A percentile compares a stretch with the other conserved stretches of the same genome.
These are phyloP conservation scores for Omphalotus olearius DNA, from an alignment of 1,284 basidiomycete species.

Conservation along the genomic window DNA sequence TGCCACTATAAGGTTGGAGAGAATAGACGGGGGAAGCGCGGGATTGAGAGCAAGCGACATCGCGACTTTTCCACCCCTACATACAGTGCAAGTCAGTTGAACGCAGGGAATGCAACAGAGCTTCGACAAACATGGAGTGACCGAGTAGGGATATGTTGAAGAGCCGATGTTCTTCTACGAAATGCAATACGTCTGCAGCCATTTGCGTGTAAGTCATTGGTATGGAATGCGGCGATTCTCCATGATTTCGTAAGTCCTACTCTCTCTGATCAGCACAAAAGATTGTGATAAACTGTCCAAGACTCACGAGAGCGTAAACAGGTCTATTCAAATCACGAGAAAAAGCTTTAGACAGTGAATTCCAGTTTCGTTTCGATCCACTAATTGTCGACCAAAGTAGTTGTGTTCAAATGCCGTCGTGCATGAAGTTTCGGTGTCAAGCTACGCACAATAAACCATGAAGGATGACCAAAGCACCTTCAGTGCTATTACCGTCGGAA, in stretches of 20 bases:
- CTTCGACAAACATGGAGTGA: conserved; percentile 71
- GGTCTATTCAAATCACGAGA: conserved; percentile 51
- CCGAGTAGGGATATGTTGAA: conserved; percentile 70
- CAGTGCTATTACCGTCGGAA: conserved; percentile 33
- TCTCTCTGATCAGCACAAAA: not conserved
- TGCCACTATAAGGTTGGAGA: conserved; percentile 70
- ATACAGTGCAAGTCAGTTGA: conserved; percentile 23
- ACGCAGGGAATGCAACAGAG: not conserved
- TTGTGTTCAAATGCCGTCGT: not conserved
- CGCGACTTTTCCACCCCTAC: conserved; percentile 84
- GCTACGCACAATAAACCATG: conserved; percentile 62
- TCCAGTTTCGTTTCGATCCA: conserved; percentile 81
- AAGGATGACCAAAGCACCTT: conserved; percentile 54
- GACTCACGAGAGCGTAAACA: conserved; percentile 67
- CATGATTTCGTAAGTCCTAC: conserved; percentile 84
- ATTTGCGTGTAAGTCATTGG: conserved; percentile 72
- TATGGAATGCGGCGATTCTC: conserved; percentile 66
- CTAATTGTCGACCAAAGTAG: conserved; percentile 28
- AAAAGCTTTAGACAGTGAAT: conserved; percentile 66
- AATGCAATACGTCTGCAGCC: conserved; percentile 68
- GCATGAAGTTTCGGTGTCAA: not conserved
- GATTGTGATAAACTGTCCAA: not conserved
- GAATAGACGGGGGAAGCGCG: conserved; percentile 37
- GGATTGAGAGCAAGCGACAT: conserved; percentile 73
- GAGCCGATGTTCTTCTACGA: conserved; percentile 48